Evolutionary conservation across 305 asterid genomes (phyloP).

Genomic region (Rubia tinctorum): DNA sequence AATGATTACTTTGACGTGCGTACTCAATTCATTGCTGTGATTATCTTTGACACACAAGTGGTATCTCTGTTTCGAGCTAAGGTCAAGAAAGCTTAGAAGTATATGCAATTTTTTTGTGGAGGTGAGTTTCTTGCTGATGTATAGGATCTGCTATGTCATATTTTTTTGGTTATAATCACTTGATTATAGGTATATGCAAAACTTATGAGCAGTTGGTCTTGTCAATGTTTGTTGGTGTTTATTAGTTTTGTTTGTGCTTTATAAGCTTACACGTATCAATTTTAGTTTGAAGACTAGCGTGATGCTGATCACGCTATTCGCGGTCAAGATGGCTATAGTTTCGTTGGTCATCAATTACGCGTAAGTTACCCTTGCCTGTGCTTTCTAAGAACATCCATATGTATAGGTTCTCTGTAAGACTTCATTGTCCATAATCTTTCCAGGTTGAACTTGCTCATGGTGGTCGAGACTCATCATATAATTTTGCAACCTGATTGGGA

Average conservation of each 20-base stretch:
- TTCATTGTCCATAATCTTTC: conserved; percentile 10
- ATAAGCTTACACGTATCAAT: neutral
- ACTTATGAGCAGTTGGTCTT: neutral
- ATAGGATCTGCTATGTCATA: neutral
- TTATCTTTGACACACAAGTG: too few relatives aligned
- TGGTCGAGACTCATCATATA: conserved; percentile 65
- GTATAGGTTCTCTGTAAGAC: neutral
- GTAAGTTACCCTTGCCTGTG: conserved; percentile 30
- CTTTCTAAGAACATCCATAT: neutral
- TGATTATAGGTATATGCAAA: neutral
- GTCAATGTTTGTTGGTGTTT: neutral
- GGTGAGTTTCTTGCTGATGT: conserved; percentile 36
- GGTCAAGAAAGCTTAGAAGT: too few relatives aligned
- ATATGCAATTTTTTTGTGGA: too few relatives aligned
- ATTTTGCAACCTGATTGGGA: too few relatives aligned
- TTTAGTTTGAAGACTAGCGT: conserved; percentile 67
- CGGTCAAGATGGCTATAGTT: conserved; percentile 78
- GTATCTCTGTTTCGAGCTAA: too few relatives aligned
- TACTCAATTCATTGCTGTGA: too few relatives aligned
- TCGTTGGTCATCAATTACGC: conserved; percentile 66
- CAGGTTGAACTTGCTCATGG: conserved; percentile 92
- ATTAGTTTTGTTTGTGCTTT: neutral
- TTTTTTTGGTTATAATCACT: neutral
- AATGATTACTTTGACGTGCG: too few relatives aligned
- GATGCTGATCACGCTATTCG: conserved; percentile 92